Evolutionary conservation across 352 stramenopile species (phyloP).

Genomic region (Phytophthora parvispora): DNA sequence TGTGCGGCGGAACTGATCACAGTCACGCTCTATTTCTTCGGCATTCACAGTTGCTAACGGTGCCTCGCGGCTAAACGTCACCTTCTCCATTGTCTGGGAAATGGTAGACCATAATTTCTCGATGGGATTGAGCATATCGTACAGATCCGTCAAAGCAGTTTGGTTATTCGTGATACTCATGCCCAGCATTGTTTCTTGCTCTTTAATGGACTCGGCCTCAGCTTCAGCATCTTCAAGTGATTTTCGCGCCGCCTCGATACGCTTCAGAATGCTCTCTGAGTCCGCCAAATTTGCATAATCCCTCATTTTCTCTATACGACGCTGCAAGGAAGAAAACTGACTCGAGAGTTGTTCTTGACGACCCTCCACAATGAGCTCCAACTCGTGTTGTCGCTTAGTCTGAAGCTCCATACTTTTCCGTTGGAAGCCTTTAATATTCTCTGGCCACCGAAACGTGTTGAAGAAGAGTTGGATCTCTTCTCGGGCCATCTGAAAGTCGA

Average conservation of each 20-base stretch:
- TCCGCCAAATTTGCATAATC: conserved; percentile 90
- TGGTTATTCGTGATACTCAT: conserved; percentile 89
- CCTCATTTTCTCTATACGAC: conserved; percentile 93
- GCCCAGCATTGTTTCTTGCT: conserved; percentile 91
- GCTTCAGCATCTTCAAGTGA: conserved; percentile 82
- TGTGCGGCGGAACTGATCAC: conserved; percentile 89
- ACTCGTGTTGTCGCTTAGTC: conserved; percentile 89
- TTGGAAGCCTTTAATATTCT: conserved; percentile 93
- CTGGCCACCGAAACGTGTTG: conserved; percentile 92
- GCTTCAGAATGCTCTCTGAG: conserved; percentile 83
- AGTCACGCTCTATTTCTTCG: conserved; percentile 88
- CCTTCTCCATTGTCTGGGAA: conserved; percentile 79
- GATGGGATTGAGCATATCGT: conserved; percentile 88
- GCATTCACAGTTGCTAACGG: conserved; percentile 80
- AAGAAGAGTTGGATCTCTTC: conserved; percentile 95
- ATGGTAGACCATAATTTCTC: conserved; percentile 91
- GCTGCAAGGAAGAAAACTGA: conserved; percentile 82
- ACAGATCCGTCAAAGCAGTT: conserved; percentile 73
- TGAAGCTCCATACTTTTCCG: conserved; percentile 93
- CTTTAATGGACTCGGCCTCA: conserved; percentile 86
- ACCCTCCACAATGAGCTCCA: conserved; percentile 91
- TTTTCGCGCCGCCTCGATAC: conserved; percentile 85
- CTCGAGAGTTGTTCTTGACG: conserved; percentile 88
- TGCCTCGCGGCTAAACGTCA: conserved; percentile 76
- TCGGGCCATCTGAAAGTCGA: conserved; percentile 87